Percentiles rank a stretch among this genome's conserved stretches.
These are phyloP conservation scores for Phanerodontia chrysosporium DNA, from an alignment of 768 basidiomycete species.

Conservation along the genomic window DNA sequence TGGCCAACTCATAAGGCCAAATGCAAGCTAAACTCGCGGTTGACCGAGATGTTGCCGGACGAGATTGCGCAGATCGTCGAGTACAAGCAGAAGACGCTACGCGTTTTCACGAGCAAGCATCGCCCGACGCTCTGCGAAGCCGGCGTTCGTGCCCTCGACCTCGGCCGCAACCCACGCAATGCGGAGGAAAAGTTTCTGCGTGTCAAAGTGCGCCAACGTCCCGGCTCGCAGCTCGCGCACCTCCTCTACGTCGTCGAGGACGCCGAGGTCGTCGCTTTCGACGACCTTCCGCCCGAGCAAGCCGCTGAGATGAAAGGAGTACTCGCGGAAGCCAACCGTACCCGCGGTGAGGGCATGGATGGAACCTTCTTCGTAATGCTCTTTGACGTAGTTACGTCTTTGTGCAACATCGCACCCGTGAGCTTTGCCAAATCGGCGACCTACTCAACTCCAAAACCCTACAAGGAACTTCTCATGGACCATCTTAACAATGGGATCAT, in stretches of 20 bases:
- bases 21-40: constrained; percentile 1
- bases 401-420: constrained; percentile 11
- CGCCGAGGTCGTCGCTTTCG: constrained; percentile 11
- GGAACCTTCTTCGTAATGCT: constrained; percentile 13
- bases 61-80: not conserved
- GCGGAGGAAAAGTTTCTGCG: constrained; percentile 11
- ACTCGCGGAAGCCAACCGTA: constrained; percentile 3
- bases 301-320: constrained; percentile 16
- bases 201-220: constrained; percentile 12
- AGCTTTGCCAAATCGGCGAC: constrained; percentile 5
- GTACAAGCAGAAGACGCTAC: constrained; percentile 7
- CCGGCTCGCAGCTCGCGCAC: constrained; percentile 5
- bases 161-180: constrained; percentile 2
- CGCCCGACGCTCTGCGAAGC: constrained; percentile 12
- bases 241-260: constrained; percentile 11
- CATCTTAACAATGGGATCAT: too few relatives aligned
- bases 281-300: constrained; percentile 8
- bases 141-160: constrained; percentile 16
- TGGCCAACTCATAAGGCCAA: not conserved
- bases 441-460: not conserved
- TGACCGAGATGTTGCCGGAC: not conserved
- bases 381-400: constrained; percentile 7
- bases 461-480: not conserved
- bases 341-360: constrained; percentile 1
- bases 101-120: constrained; percentile 19